A percentile compares a stretch with the other conserved stretches of the same genome.
These are phyloP conservation scores for Verticillium zaregamsianum DNA, from an alignment of 2,329 filamentous ascomycete genomes.

Conservation along the genomic window DNA sequence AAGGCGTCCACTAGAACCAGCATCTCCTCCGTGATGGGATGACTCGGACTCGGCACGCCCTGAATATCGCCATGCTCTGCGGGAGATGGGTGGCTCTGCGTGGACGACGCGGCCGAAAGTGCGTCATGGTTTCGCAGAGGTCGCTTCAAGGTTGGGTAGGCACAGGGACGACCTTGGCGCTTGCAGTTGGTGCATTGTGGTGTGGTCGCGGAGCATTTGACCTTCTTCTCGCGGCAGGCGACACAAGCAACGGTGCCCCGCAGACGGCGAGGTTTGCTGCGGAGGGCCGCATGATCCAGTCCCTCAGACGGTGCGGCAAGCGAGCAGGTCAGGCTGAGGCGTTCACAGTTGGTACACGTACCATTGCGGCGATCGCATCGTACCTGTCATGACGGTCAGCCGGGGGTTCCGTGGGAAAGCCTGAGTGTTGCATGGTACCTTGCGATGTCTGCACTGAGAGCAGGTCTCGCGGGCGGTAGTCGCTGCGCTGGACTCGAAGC, in stretches of 20 bases:
- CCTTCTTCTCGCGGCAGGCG: conserved; percentile 21
- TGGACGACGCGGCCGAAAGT: neutral
- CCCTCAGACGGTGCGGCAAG: conserved; percentile 13
- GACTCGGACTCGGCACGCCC: conserved; percentile 5
- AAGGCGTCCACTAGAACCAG: conserved; percentile 17
- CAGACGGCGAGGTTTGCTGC: conserved; percentile 15
- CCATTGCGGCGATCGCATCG: conserved; percentile 25
- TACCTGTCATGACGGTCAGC: conserved; percentile 6
- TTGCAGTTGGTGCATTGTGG: conserved; percentile 17
- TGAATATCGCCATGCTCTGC: neutral
- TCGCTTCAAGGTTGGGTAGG: conserved; percentile 11
- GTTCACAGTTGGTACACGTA: conserved; percentile 26
- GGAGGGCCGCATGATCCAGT: neutral
- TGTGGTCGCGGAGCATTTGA: conserved; percentile 17
- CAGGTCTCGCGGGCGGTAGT: conserved; percentile 15
- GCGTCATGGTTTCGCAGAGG: neutral
- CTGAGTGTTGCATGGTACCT: conserved; percentile 2
- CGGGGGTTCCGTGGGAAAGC: neutral
- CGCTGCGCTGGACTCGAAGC: conserved; percentile 11
- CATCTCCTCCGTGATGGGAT: conserved; percentile 12
- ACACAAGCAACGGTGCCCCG: conserved; percentile 17
- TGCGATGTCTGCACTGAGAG: conserved; percentile 17
- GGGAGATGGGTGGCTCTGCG: neutral
- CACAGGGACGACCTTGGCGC: conserved; percentile 13
- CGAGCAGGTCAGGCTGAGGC: conserved; percentile 27